Percentiles rank a stretch among this genome's conserved stretches.
Evolutionary conservation across 306 rosid species (phyloP).

Genomic region (Fragaria nilgerrensis): DNA sequence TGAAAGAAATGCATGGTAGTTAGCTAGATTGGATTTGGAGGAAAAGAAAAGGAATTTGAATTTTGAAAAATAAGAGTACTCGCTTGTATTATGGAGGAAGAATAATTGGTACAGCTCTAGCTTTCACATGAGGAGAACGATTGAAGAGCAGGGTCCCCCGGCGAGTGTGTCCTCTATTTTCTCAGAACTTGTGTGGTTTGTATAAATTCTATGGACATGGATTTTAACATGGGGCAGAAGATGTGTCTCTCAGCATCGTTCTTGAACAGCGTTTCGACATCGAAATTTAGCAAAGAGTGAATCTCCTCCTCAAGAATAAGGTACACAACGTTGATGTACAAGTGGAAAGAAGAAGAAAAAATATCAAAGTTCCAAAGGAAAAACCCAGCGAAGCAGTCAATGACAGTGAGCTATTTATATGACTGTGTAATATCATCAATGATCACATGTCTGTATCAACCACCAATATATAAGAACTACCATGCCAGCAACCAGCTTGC

Average conservation of each 20-base stretch:
- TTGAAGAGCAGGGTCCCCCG: slow-evolving; percentile 3
- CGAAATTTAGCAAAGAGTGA: background rate
- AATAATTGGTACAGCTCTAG: background rate
- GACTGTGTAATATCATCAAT: slow-evolving; percentile 5
- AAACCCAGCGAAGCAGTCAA: background rate
- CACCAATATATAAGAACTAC: background rate
- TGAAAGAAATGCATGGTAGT: too few relatives aligned
- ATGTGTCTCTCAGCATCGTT: background rate
- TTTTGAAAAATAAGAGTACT: background rate
- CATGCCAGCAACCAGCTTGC: background rate
- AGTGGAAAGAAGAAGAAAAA: background rate
- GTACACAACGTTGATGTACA: background rate
- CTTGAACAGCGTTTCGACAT: background rate
- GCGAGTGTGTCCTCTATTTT: slow-evolving; percentile 9
- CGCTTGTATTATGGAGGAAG: background rate
- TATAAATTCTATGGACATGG: background rate
- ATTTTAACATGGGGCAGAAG: background rate
- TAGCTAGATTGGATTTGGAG: too few relatives aligned
- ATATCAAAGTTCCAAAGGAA: background rate
- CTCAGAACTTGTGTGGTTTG: background rate
- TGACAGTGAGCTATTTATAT: background rate
- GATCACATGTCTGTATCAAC: slow-evolving; percentile 5
- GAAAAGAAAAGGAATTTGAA: background rate
- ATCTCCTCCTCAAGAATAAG: slow-evolving; percentile 5
- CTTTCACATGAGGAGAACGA: background rate